Evolutionary conservation across 306 rosid genomes (phyloP).

Genomic region (Cucurbita argyrosperma): DNA sequence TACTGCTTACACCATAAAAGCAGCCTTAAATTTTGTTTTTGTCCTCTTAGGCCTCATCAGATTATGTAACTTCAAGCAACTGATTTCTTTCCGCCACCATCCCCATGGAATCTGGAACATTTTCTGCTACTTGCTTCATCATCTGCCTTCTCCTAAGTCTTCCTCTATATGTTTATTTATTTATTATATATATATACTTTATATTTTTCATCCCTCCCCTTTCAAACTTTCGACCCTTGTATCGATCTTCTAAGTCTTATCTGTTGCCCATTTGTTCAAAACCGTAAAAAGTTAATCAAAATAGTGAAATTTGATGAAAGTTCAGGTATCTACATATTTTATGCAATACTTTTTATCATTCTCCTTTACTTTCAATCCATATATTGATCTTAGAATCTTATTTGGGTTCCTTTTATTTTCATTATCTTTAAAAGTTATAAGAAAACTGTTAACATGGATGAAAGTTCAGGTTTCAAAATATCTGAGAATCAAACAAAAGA

Average conservation of each 20-base stretch:
- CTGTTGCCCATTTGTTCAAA: too few species aligned
- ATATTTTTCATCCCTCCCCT: neutral
- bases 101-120: neutral
- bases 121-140: slow-evolving; percentile 3
- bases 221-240: too few species aligned
- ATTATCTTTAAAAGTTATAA: too few species aligned
- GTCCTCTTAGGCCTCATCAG: neutral
- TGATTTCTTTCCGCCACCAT: neutral
- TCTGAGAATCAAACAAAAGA: neutral
- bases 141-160: neutral
- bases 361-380: neutral
- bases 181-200: neutral
- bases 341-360: neutral
- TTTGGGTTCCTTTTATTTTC: too few species aligned
- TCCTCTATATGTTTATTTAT: neutral
- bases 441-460: too few species aligned
- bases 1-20: neutral
- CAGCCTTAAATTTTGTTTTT: neutral
- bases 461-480: neutral
- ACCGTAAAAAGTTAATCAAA: too few species aligned
- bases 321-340: too few species aligned
- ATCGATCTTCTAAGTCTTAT: too few species aligned
- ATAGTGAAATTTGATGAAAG: too few species aligned
- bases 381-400: neutral
- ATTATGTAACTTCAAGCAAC: neutral